Percentiles rank a stretch among this genome's conserved stretches.
Evolutionary conservation across 441 rosid genomes (phyloP).

Genomic region (Populus hybrid): DNA sequence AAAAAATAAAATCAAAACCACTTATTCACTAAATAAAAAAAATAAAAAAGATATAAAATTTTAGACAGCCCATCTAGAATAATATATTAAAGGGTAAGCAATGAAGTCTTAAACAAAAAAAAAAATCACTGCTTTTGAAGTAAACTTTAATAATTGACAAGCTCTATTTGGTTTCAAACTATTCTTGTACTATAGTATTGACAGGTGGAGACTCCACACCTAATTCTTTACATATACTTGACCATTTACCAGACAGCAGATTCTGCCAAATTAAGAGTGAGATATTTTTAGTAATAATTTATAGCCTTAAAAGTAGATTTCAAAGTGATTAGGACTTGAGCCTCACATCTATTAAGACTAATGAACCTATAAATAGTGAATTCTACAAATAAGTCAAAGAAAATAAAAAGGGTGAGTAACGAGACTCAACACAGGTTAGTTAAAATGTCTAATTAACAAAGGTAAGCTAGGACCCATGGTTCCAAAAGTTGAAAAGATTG

Average conservation of each 20-base stretch:
- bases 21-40: too few species aligned
- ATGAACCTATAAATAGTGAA: background rate
- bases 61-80: too few species aligned
- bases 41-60: too few species aligned
- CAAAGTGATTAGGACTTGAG: slow-evolving; percentile 1
- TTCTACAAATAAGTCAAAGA: background rate
- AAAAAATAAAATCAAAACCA: too few species aligned
- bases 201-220: background rate
- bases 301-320: slow-evolving; percentile 7
- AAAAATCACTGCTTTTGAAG: too few species aligned
- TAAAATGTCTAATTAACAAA: slow-evolving; percentile 17
- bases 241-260: background rate
- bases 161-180: background rate
- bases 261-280: background rate
- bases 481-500: slow-evolving; percentile 22
- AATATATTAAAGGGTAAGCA: too few species aligned
- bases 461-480: slow-evolving; percentile 8
- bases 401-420: background rate
- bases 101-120: too few species aligned
- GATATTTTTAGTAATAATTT: background rate
- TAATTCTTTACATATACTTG: background rate
- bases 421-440: slow-evolving; percentile 6
- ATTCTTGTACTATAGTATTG: background rate
- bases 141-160: background rate
- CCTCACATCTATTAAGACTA: slow-evolving; percentile 1